Evolutionary conservation across 164 flowering plant genomes (phyloP).

Genomic region (Annona cherimola): DNA sequence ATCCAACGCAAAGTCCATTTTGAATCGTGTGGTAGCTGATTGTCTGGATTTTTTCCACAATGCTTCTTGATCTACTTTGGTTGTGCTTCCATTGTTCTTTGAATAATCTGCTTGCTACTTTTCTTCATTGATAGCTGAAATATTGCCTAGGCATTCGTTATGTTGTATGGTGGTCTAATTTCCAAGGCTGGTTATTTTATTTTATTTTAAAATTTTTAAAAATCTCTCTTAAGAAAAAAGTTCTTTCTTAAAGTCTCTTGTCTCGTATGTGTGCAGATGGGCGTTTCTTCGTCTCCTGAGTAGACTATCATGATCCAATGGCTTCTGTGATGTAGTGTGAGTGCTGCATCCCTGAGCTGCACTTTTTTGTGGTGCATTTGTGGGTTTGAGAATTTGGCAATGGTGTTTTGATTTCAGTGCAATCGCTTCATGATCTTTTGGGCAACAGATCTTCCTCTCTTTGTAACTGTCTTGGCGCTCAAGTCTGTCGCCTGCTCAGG

Average conservation of each 20-base stretch:
- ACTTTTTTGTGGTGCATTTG: constrained; percentile 1
- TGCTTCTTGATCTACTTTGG: neutral
- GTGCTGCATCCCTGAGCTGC: neutral
- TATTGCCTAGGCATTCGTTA: neutral
- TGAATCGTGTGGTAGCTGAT: neutral
- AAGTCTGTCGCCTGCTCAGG: constrained; percentile 34
- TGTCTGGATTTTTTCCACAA: neutral
- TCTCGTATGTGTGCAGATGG: too few species aligned
- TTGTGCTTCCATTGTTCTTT: neutral
- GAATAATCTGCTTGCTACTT: neutral
- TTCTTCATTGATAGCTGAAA: neutral
- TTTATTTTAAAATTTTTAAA: too few species aligned
- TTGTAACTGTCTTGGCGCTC: constrained; percentile 17
- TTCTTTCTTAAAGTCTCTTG: too few species aligned
- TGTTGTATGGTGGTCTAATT: neutral
- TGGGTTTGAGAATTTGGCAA: constrained; percentile 21
- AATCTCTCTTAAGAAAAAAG: neutral
- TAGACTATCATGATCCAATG: neutral
- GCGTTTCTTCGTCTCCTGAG: neutral
- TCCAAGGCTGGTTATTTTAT: neutral
- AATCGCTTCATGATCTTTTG: constrained; percentile 28
- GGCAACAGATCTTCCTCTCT: constrained; percentile 9
- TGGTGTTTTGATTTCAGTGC: neutral
- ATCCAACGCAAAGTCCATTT: neutral
- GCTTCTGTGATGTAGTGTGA: constrained; percentile 22